Evolutionary conservation across 306 rosid species (phyloP), one percentile per base, ranked within the genome.

Genomic region (Cajanus cajan): DNA sequence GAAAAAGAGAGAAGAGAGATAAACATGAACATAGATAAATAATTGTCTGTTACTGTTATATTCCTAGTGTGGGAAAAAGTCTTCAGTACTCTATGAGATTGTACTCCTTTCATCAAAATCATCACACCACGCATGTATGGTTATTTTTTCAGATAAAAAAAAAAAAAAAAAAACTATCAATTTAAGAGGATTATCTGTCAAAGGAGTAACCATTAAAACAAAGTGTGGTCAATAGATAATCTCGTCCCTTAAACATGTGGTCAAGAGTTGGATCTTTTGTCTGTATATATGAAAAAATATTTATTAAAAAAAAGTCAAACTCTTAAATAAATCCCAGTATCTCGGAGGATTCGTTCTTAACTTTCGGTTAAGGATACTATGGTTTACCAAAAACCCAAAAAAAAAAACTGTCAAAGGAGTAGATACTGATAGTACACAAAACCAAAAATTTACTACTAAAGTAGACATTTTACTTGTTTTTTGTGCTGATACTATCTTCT

Each of bases 401-500:
- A 10, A 65, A 39, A 62, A 39, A 39, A 0, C 22, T 39, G 19
- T 11, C 6, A 39, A 39, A 65, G 50, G 50, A 37, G 50, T 18
- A 37, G 31, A 28, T 28, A 28, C 31, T 28, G 9, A 18, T 37
- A 63, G 4, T 18, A 4, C 71, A 39, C 16, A 65, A 65, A 18
- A 5, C 71, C 50, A 19, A 33, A 65, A 21, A 5, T 11, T 39
- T 65, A 39, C 33, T 19, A n/a, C 55, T 41, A 2, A 2, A 67
- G 59, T 68, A 55, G 36, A 61, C 18, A 82, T 22, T 67, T 65
- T 8, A 57, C 61, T 75, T 45, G 22, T 6, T 51, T 54, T 61
- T 61, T 10, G 7, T 59, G 73, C 25, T 74, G 75, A n/a, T 73
- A 31, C 66, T 66, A 39, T 75, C 25, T 74, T 44, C 31, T 40